Evolutionary conservation across 306 rosid species (phyloP).

Genomic region (Sesbania bispinosa): DNA sequence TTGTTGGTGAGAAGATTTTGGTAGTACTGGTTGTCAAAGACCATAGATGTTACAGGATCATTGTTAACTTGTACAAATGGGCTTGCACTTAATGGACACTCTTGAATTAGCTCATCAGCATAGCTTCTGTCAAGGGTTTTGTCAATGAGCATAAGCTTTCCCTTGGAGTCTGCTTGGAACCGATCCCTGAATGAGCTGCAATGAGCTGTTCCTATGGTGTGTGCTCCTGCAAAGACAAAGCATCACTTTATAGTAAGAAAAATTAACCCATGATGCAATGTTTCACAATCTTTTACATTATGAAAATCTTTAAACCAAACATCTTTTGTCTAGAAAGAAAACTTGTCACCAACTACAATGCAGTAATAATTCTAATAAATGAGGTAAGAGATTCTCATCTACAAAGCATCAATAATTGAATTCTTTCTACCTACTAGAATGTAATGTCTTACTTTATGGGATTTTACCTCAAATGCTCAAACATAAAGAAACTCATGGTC

Average conservation of each 20-base stretch:
- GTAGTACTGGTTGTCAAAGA: conserved; percentile 76
- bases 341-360: background rate
- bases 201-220: conserved; percentile 77
- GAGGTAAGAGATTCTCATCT: background rate
- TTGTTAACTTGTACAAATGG: conserved; percentile 49
- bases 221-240: conserved; percentile 91
- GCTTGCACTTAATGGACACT: conserved; percentile 44
- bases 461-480: too few species aligned
- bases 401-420: too few species aligned
- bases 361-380: background rate
- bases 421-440: too few species aligned
- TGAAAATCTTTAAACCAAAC: too few species aligned
- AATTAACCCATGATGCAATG: too few species aligned
- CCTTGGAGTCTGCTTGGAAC: conserved; percentile 52
- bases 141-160: conserved; percentile 52
- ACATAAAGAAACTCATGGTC: too few species aligned
- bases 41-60: conserved; percentile 64
- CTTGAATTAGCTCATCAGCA: conserved; percentile 54
- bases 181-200: conserved; percentile 72
- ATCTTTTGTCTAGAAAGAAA: too few species aligned
- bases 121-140: conserved; percentile 54
- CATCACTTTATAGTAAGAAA: too few species aligned
- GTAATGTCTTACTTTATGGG: too few species aligned
- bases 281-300: too few species aligned
- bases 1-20: conserved; percentile 44